These are phyloP conservation scores for Clitoria ternatea DNA, from an alignment of 306 rosid genomes.

Conservation along the genomic window DNA sequence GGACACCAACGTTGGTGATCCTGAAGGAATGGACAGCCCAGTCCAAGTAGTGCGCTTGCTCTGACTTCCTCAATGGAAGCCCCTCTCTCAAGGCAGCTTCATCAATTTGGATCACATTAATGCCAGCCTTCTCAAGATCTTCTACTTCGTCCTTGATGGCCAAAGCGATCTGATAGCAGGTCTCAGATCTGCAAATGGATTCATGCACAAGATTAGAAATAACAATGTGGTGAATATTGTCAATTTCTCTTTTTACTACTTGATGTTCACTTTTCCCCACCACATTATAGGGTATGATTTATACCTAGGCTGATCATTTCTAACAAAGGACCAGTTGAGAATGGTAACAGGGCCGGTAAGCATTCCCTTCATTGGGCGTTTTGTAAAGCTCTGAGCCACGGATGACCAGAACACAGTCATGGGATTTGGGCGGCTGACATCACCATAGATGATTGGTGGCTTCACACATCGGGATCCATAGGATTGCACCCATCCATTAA, in stretches of 20 bases:
- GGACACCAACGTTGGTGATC: conserved; percentile 74
- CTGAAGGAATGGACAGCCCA: conserved; percentile 98
- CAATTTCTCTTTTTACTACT: not conserved
- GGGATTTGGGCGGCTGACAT: conserved; percentile 92
- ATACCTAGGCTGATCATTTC: conserved; percentile 87
- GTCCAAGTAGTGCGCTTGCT: conserved; percentile 78
- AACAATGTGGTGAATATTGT: not conserved
- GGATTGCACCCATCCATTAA: conserved; percentile 95
- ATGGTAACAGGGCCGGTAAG: conserved; percentile 97
- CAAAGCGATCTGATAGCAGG: conserved; percentile 86
- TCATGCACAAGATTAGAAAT: conserved; percentile 17
- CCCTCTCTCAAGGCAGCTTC: conserved; percentile 97
- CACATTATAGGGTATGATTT: not conserved
- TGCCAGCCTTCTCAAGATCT: conserved; percentile 81
- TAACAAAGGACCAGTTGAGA: conserved; percentile 93
- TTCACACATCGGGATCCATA: conserved; percentile 95
- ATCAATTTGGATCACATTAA: conserved; percentile 78
- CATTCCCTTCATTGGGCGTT: conserved; percentile 97
- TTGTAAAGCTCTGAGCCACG: conserved; percentile 71
- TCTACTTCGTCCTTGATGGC: conserved; percentile 93
- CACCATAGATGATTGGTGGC: conserved; percentile 97
- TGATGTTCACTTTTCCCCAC: not conserved
- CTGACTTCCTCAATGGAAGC: conserved; percentile 80
- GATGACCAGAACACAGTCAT: conserved; percentile 97
- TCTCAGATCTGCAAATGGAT: conserved; percentile 54